Conservation (phyloP, 2,329 filamentous ascomycete genomes). For the Pseudogymnoascus sp. region DNA sequence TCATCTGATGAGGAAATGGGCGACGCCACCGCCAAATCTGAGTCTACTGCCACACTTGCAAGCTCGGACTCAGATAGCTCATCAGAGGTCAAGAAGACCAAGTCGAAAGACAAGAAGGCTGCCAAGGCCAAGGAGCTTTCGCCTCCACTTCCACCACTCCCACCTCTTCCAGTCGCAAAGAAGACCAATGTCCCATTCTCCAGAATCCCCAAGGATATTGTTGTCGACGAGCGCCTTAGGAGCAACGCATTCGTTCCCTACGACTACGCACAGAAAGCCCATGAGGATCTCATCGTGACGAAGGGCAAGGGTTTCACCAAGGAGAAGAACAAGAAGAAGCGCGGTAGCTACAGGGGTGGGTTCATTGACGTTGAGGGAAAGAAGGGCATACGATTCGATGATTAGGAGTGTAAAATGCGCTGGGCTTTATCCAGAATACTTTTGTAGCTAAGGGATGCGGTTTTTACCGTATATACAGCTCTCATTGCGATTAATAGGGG, state of each 20-base stretch:
- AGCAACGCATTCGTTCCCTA: conserved; percentile 79
- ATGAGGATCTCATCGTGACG: conserved; percentile 80
- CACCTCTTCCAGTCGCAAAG: conserved; percentile 30
- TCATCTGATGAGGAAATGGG: conserved; percentile 28
- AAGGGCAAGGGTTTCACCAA: conserved; percentile 97
- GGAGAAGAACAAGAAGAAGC: conserved; percentile 99
- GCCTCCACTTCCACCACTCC: conserved; percentile 20
- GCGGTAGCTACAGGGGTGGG: conserved; percentile 83
- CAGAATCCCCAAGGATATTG: conserved; percentile 61
- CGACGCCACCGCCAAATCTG: conserved; percentile 28
- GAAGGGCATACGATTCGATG: conserved; percentile 91
- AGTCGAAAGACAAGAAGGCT: conserved; percentile 9
- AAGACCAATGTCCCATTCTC: conserved; percentile 64
- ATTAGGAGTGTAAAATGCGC: conserved; percentile 39
- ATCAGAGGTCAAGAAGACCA: conserved; percentile 13
- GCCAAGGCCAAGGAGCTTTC: conserved; percentile 25
- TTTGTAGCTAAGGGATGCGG: conserved; percentile 1
- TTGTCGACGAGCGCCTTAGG: conserved; percentile 58
- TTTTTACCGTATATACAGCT: not conserved
- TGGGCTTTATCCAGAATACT: conserved; percentile 1
- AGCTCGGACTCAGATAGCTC: conserved; percentile 27
- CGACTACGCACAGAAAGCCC: conserved; percentile 81
- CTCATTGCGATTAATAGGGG: conserved; percentile 2
- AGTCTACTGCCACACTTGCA: conserved; percentile 42
- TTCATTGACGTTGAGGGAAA: conserved; percentile 73